Conservation (phyloP, 768 basidiomycete genomes). For the Exsudoporus frostii region DNA sequence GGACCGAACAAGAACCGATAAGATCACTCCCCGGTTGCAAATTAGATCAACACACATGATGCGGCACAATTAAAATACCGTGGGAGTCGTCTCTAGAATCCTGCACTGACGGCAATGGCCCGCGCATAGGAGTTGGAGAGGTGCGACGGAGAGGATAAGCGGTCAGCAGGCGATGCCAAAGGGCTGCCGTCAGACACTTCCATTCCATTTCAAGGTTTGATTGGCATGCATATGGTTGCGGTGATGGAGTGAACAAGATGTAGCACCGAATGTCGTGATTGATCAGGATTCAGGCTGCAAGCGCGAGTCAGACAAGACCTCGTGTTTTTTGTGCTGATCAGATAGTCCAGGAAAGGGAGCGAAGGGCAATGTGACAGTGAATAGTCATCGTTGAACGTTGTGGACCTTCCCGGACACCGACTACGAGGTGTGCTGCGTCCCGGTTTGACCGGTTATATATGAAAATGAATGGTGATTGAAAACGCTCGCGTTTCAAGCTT, state of each 20-base stretch:
- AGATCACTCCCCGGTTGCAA: neutral
- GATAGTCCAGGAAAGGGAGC: neutral
- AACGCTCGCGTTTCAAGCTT: conserved; percentile 2
- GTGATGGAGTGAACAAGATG: conserved; percentile 15
- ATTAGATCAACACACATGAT: neutral
- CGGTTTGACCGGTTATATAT: neutral
- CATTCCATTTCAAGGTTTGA: conserved; percentile 27
- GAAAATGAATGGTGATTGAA: neutral
- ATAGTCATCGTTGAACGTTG: too few species aligned
- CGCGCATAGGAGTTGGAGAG: neutral
- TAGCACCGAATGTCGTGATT: conserved; percentile 8
- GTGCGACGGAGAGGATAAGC: neutral
- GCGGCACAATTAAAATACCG: neutral
- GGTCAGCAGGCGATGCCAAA: conserved; percentile 1
- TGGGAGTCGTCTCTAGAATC: neutral
- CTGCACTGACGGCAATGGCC: neutral
- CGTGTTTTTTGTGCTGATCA: conserved; percentile 6
- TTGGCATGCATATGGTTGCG: conserved; percentile 17
- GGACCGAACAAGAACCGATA: neutral
- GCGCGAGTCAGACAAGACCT: conserved; percentile 4
- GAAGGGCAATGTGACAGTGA: neutral
- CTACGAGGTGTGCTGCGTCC: neutral
- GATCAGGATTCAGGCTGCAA: too few species aligned
- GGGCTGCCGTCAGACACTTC: conserved; percentile 15
- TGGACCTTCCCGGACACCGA: neutral